A percentile compares a stretch with the other conserved stretches of the same genome.
These are phyloP conservation scores for Beverwykella pulmonaria DNA, from an alignment of 495 filamentous ascomycete genomes.

Conservation along the genomic window DNA sequence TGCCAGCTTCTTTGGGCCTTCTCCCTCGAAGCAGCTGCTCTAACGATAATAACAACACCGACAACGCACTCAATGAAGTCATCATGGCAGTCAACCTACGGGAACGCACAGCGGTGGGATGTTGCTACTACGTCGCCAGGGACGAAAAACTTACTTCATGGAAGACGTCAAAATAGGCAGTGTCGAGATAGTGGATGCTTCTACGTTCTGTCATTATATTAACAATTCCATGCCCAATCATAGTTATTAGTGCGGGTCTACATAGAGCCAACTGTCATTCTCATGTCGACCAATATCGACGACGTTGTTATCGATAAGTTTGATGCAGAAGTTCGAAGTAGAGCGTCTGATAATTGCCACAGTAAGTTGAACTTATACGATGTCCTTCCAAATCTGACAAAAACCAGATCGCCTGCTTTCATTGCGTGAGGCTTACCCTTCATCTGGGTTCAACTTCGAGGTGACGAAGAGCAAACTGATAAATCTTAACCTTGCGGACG, in stretches of 20 bases:
- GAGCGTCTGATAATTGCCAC: constrained; percentile 37
- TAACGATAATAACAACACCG: not conserved
- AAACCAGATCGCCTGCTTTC: constrained; percentile 61
- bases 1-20: not conserved
- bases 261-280: constrained; percentile 76
- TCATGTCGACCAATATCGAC: constrained; percentile 72
- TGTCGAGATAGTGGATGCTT: constrained; percentile 68
- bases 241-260: constrained; percentile 64
- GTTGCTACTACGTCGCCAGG: constrained; percentile 78
- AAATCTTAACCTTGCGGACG: constrained; percentile 55
- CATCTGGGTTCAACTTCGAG: constrained; percentile 76
- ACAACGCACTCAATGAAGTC: constrained; percentile 70
- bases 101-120: constrained; percentile 74
- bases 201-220: constrained; percentile 47
- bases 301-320: constrained; percentile 51
- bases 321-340: constrained; percentile 43
- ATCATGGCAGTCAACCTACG: constrained; percentile 83
- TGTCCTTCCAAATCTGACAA: constrained; percentile 17
- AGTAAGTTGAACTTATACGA: constrained; percentile 31
- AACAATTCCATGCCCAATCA: not conserved
- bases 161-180: constrained; percentile 76
- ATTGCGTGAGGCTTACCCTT: constrained; percentile 70
- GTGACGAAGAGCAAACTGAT: constrained; percentile 68
- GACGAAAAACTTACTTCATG: constrained; percentile 78
- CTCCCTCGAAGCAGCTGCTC: not conserved